Conservation (phyloP, 257 asterid genomes). For the Primulina huaijiensis region DNA sequence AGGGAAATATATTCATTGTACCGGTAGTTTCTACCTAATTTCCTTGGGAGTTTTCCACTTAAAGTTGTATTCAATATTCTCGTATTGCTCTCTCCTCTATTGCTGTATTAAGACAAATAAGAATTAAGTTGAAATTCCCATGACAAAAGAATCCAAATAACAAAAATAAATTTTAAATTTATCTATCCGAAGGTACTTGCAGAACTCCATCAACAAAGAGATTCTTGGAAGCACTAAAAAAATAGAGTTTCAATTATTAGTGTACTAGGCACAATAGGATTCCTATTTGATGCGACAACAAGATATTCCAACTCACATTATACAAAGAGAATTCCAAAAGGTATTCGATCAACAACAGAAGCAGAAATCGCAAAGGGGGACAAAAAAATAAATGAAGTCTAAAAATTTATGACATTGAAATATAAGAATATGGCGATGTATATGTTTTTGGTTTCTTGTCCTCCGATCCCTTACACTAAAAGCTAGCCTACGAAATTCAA, state of each 20-base stretch:
- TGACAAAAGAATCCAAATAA: background rate
- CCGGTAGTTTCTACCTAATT: background rate
- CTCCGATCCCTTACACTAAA: too few relatives aligned
- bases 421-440: too few relatives aligned
- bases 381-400: too few relatives aligned
- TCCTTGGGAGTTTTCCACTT: background rate
- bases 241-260: constrained; percentile 51
- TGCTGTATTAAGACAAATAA: too few relatives aligned
- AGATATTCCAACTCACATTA: constrained; percentile 42
- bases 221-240: constrained; percentile 57
- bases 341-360: constrained; percentile 33
- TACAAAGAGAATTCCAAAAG: constrained; percentile 27
- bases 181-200: background rate
- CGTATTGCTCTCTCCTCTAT: background rate
- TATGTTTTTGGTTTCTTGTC: too few relatives aligned
- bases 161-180: background rate
- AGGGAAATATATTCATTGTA: too few relatives aligned
- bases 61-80: background rate
- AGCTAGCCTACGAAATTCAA: too few relatives aligned
- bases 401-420: background rate
- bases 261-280: constrained; percentile 49
- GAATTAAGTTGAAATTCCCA: background rate
- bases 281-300: constrained; percentile 51
- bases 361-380: background rate
- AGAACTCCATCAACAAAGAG: constrained; percentile 52